Evolutionary conservation across 225 moss, liverwort and hornwort species (phyloP).

Genomic region (Climacium dendroides): DNA sequence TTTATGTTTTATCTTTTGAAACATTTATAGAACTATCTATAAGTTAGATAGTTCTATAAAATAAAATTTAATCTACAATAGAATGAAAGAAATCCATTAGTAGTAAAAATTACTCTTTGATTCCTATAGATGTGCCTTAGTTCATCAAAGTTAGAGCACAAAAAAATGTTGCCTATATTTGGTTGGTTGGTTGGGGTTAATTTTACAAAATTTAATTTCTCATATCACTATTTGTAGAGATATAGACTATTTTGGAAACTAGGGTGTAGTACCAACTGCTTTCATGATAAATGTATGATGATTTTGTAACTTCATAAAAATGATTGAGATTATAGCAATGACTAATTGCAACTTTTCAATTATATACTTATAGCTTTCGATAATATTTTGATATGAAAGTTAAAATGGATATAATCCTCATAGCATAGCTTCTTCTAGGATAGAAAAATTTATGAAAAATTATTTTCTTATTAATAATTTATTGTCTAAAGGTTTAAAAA

Average conservation of each 20-base stretch:
- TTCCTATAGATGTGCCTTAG: accelerated
- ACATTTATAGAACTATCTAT: not conserved
- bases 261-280: not conserved
- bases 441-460: accelerated
- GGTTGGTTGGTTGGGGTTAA: not conserved
- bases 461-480: not conserved
- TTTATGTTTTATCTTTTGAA: too few species aligned
- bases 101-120: not conserved
- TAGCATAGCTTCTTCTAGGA: not conserved
- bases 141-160: accelerated
- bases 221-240: not conserved
- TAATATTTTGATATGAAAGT: not conserved
- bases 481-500: not conserved
- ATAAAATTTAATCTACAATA: not conserved
- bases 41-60: not conserved
- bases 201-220: not conserved
- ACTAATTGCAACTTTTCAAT: not conserved
- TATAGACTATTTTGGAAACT: not conserved
- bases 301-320: not conserved
- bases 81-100: not conserved
- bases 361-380: not conserved
- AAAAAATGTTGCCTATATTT: not conserved
- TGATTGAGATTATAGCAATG: not conserved
- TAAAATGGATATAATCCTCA: not conserved
- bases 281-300: not conserved